These are phyloP conservation scores for Pseudofabraea citricarpa DNA, from an alignment of 2,329 filamentous ascomycete genomes.

Conservation along the genomic window DNA sequence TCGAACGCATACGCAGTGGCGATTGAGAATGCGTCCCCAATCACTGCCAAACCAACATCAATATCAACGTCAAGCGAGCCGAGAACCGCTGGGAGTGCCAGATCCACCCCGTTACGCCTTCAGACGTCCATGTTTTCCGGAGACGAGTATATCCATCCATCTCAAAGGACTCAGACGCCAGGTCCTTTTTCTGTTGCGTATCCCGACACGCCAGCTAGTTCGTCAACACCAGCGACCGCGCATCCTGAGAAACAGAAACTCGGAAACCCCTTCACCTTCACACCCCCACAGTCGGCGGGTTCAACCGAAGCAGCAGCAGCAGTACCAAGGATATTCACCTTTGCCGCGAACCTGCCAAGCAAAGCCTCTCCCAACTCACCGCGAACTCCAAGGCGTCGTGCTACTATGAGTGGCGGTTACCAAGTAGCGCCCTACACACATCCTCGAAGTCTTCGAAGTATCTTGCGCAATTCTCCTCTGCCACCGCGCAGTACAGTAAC, in stretches of 20 bases:
- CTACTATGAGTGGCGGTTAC: constrained; percentile 25
- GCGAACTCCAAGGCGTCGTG: constrained; percentile 33
- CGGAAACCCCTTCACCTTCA: constrained; percentile 23
- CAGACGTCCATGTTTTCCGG: constrained; percentile 20
- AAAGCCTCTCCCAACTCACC: constrained; percentile 27
- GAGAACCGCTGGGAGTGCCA: constrained; percentile 42
- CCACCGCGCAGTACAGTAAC: constrained; percentile 46
- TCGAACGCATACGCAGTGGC: constrained; percentile 61
- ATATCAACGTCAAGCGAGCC: constrained; percentile 21
- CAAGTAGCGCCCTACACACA: constrained; percentile 49
- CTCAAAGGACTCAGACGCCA: constrained; percentile 26
- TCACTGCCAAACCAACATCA: constrained; percentile 27
- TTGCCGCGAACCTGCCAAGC: constrained; percentile 14
- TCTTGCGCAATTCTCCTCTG: constrained; percentile 61
- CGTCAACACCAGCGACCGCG: constrained; percentile 16
- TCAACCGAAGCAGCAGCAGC: constrained; percentile 15
- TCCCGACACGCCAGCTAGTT: constrained; percentile 27
- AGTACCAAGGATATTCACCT: constrained; percentile 21
- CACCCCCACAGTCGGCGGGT: constrained; percentile 28
- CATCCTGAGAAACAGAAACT: constrained; percentile 11
- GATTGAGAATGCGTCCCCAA: constrained; percentile 53
- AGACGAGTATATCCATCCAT: constrained; percentile 18
- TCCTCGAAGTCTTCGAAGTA: constrained; percentile 55
- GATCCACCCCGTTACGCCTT: constrained; percentile 23
- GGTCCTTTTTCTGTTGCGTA: constrained; percentile 26